A percentile compares a stretch with the other conserved stretches of the same genome.
These are phyloP conservation scores for Theobroma cacao DNA, from an alignment of 345 rosid species.

Conservation along the genomic window DNA sequence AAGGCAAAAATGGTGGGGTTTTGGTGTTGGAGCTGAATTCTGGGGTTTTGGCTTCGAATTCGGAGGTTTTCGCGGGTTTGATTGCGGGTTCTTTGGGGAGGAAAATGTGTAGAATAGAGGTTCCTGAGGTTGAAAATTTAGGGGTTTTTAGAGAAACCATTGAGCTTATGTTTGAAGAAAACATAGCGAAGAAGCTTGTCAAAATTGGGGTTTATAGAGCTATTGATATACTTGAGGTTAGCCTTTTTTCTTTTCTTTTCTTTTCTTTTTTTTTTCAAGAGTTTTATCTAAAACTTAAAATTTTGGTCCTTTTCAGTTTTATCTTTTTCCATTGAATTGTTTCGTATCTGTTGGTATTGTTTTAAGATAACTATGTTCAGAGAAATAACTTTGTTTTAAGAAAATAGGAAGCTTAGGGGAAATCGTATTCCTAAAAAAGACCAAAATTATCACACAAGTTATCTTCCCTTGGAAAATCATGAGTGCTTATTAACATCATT, in stretches of 20 bases:
- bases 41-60: slow-evolving; percentile 56
- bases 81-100: slow-evolving; percentile 35
- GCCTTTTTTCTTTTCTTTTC: neutral
- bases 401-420: neutral
- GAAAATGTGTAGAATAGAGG: slow-evolving; percentile 69
- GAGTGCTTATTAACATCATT: no score
- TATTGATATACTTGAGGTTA: slow-evolving; percentile 85
- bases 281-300: neutral
- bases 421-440: neutral
- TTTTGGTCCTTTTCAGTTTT: neutral
- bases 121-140: slow-evolving; percentile 76
- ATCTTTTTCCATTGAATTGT: neutral
- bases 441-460: neutral
- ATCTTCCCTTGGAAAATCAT: neutral
- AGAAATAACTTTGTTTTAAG: neutral
- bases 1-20: slow-evolving; percentile 66
- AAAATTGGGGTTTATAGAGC: slow-evolving; percentile 70
- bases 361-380: neutral
- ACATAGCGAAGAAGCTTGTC: slow-evolving; percentile 48
- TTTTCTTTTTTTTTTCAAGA: neutral
- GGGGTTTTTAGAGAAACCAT: slow-evolving; percentile 72
- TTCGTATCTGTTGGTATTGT: neutral
- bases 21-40: slow-evolving; percentile 73
- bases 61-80: slow-evolving; percentile 55
- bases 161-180: slow-evolving; percentile 83